A percentile compares a stretch with the other conserved stretches of the same genome.
Evolutionary conservation across 768 basidiomycete species (phyloP).

Genomic region (Ramaria rubella): DNA sequence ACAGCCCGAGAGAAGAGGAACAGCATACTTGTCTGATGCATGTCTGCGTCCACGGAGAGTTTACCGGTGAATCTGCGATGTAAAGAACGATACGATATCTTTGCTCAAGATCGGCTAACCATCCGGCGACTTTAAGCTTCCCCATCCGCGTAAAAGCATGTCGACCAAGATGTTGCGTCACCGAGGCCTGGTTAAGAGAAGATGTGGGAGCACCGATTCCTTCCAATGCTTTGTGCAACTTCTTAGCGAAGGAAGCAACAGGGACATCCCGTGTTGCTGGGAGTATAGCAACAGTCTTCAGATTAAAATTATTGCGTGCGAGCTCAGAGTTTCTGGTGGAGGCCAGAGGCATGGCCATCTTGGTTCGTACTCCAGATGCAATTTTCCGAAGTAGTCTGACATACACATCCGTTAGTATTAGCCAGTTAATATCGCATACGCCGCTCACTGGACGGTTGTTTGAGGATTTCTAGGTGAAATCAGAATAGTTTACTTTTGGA

Average conservation of each 20-base stretch:
- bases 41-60: constrained; percentile 95
- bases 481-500: neutral
- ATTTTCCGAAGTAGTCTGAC: constrained; percentile 76
- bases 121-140: constrained; percentile 88
- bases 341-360: constrained; percentile 38
- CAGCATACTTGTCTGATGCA: constrained; percentile 84
- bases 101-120: constrained; percentile 95
- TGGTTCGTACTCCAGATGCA: constrained; percentile 85
- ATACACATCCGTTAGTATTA: no score
- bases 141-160: constrained; percentile 97
- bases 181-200: constrained; percentile 89
- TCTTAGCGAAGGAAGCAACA: constrained; percentile 82
- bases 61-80: constrained; percentile 92
- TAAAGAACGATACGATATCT: constrained; percentile 90
- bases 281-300: constrained; percentile 91
- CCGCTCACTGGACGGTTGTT: constrained; percentile 72
- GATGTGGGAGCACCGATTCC: constrained; percentile 90
- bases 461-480: constrained; percentile 57
- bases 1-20: neutral
- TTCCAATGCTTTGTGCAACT: constrained; percentile 82
- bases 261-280: constrained; percentile 86
- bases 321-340: constrained; percentile 51
- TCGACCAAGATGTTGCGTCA: constrained; percentile 84
- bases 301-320: constrained; percentile 74
- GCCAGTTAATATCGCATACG: constrained; percentile 2